Base-by-base conservation (phyloP, 257 asterid genomes). In the Solanum boliviense region DNA sequence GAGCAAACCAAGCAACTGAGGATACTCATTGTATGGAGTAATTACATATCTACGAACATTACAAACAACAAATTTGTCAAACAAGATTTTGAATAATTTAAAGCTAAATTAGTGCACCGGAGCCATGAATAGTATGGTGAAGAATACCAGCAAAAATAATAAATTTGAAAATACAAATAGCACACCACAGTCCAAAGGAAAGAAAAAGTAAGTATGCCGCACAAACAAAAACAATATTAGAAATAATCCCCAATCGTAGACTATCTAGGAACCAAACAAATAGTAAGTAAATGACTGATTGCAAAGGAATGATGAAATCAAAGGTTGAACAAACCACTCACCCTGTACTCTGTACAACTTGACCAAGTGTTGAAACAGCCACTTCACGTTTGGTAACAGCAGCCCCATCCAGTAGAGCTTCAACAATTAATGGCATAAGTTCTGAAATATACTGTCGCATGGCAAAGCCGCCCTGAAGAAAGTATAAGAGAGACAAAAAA, bases 331-430 rank as follows among this genome's bases (percentile, higher is more conserved):
- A 78, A 29, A 78, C 75, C 56, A n/a, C 95, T 86, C 93, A 96
- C 99, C 99, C 99, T 6, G 99, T 97, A 93, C 99, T 96, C 90
- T 97, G 99, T 79, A 97, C 98, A 90, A 97, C 99, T 92, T 96
- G 99, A 91, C 99, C 99, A 39, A 97, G 98, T 82, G 99, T 97
- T 82, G 98, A 93, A 86, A 97, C 98, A 36, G 99, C 99, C 88
- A 97, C 99, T 93, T 97, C 99, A 73, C 99, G 99, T 92, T 96
- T 97, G 88, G 91, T 89, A 89, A 96, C 99, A 84, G 98, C 98
- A 88, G 99, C 98, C 56, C 98, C 97, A 90, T 97, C 99, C 91
- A 96, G 90, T 89, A 97, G 90, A 87, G 99, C 98, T 62, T 97
- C 99, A 46, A 96, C 98, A 41, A 97, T 96, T 89, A 97, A 88